These are phyloP conservation scores for Saturnispora mendoncae DNA, from an alignment of 805 yeast species.

Conservation along the genomic window DNA sequence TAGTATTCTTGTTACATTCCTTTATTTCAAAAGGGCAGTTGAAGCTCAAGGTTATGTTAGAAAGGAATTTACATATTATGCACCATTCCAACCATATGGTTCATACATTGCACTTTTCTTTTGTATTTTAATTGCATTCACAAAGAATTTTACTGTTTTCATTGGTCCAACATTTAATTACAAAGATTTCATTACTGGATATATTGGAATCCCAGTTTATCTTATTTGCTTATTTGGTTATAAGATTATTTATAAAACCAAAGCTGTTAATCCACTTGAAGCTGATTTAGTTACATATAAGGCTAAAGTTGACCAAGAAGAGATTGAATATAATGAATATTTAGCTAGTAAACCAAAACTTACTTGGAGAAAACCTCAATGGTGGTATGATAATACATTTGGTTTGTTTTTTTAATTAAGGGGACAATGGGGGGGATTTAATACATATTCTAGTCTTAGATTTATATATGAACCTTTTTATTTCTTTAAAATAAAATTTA, in stretches of 20 bases:
- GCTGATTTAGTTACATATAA: conserved; percentile 53
- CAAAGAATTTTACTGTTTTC: conserved; percentile 69
- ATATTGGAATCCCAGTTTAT: conserved; percentile 65
- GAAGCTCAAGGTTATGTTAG: conserved; percentile 59
- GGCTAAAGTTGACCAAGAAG: conserved; percentile 48
- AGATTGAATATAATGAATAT: conserved; percentile 28
- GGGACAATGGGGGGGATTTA: no score
- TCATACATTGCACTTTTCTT: conserved; percentile 47
- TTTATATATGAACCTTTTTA: no score
- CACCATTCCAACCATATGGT: conserved; percentile 66
- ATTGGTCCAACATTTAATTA: conserved; percentile 42
- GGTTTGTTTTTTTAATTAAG: conserved; percentile 27
- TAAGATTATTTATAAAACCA: conserved; percentile 47
- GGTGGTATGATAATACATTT: conserved; percentile 27
- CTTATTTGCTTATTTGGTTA: conserved; percentile 47
- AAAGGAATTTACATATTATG: conserved; percentile 45
- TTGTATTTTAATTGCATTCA: conserved; percentile 47
- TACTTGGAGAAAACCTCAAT: conserved; percentile 14
- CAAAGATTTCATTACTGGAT: conserved; percentile 66
- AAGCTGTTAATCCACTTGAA: conserved; percentile 41
- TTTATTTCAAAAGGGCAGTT: conserved; percentile 56
- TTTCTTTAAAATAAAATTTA: no score
- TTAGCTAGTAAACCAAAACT: conserved; percentile 12
- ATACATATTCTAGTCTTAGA: no score
- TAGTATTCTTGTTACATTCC: conserved; percentile 57